Conservation (phyloP, 2,329 filamentous ascomycete species). For the Fusarium oligoseptatum region DNA sequence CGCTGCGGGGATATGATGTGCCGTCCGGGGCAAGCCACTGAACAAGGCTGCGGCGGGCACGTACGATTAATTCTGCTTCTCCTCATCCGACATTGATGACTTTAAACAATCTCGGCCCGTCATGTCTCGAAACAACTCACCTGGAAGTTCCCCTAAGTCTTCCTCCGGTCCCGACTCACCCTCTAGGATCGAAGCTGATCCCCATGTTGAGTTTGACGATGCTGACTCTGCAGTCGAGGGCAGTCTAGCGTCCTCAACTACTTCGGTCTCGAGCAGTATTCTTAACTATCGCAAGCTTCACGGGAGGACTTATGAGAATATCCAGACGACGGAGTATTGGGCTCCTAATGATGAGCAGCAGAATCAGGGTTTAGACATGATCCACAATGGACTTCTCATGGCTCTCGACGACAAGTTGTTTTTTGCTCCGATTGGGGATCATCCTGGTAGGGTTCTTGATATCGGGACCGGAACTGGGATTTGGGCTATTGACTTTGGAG, state of each 20-base stretch:
- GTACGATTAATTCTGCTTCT: neutral
- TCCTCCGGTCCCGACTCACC: neutral
- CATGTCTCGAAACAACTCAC: conserved; percentile 18
- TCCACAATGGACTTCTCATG: conserved; percentile 18
- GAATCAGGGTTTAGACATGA: conserved; percentile 1
- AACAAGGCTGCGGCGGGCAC: neutral
- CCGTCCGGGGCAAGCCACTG: neutral
- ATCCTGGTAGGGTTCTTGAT: conserved; percentile 55
- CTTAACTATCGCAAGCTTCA: conserved; percentile 32
- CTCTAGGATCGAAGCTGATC: neutral
- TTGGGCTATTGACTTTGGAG: conserved; percentile 60
- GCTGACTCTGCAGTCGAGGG: conserved; percentile 9
- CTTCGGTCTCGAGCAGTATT: conserved; percentile 35
- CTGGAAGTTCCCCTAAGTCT: conserved; percentile 5
- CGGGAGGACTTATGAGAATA: conserved; percentile 37
- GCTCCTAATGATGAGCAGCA: conserved; percentile 37
- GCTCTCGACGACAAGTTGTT: conserved; percentile 42
- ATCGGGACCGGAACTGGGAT: conserved; percentile 70
- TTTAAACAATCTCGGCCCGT: neutral
- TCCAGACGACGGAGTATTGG: conserved; percentile 39
- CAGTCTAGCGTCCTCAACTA: conserved; percentile 14
- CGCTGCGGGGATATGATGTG: neutral
- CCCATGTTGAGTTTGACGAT: conserved; percentile 8
- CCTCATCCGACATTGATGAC: neutral
- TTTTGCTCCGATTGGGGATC: conserved; percentile 39